Conservation (phyloP, 345 rosid genomes). For the Lumnitzera racemosa region DNA sequence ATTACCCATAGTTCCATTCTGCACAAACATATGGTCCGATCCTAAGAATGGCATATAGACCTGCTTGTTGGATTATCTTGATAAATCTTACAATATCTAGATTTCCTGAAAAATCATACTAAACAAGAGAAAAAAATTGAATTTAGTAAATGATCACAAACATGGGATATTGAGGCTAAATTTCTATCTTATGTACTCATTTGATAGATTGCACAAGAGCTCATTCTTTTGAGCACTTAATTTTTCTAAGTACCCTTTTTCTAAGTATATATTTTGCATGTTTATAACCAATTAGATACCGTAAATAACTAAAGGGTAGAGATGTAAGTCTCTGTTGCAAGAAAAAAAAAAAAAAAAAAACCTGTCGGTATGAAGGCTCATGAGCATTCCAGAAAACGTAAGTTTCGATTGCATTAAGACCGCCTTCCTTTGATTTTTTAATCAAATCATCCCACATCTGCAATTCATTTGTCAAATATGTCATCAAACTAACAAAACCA, state of each 20-base stretch:
- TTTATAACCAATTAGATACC: no score
- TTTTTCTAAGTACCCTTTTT: no score
- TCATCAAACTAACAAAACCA: background rate
- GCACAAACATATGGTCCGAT: constrained; percentile 46
- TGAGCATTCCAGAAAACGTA: constrained; percentile 71
- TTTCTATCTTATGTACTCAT: no score
- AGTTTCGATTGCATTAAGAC: constrained; percentile 56
- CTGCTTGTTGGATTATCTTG: constrained; percentile 21
- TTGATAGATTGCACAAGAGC: no score
- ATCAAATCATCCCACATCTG: constrained; percentile 41
- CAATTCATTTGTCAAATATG: background rate
- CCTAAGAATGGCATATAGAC: constrained; percentile 35
- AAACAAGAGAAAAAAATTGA: background rate
- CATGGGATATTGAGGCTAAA: no score
- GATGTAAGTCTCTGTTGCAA: background rate
- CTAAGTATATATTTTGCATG: no score
- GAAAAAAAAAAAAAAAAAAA: background rate
- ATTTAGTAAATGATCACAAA: background rate
- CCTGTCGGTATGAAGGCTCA: constrained; percentile 35
- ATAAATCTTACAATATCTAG: constrained; percentile 38
- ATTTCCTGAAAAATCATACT: constrained; percentile 31
- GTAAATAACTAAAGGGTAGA: no score
- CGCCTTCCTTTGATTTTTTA: constrained; percentile 39
- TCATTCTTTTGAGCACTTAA: no score
- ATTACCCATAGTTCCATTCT: constrained; percentile 42